Base-by-base conservation (phyloP, 2,329 filamentous ascomycete species). In the Hypoxylon sp. region DNA sequence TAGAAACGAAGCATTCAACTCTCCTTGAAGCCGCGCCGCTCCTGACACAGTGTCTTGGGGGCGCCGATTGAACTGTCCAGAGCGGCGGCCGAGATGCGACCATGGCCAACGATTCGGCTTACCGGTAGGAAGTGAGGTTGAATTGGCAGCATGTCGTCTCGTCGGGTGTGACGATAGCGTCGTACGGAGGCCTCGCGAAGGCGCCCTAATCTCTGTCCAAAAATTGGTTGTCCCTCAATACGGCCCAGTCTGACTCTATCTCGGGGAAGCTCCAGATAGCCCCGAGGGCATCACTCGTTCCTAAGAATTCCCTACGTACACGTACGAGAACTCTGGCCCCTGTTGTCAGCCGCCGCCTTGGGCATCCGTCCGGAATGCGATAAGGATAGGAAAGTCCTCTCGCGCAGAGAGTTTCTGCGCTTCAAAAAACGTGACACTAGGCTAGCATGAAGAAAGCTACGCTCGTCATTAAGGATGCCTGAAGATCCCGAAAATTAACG, bases 361-460 rank as follows among this genome's bases (percentile, higher is more conserved):
- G 75, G 75, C 2, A 62, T 76, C 1, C 66, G 72, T 4, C 65
- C 69, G 2, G 71, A 74, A 11, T 70, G 60, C 8, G 75, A 76
- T 11, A 67, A 67, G 4, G 70, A 76, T 14, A 72, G 74, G 22
- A 70, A 62, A 16, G 40, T 71, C 3, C 60, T 77, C 2, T 50
- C 76, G 18, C 32, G 58, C 16, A 69, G 61, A 69, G 61, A 42
- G 52, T 76, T 3, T 65, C 71, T 6, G 66, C 66, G 3, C 69
- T 77, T 16, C 73, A 74, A 48, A 58, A 70, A 9, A 74, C 74
- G 3, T 70, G 76, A n/a, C 74, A 76, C 30, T 50, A 76, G 28
- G 70, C 72, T 3, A 74, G 74, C 11, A 73, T 77, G 3, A 73
- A 73, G 38, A 76, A 77, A 63, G 76, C 74, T 0, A 67, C 74